These are phyloP conservation scores for Coemansia aciculifera DNA, from an alignment of 192 early-diverging fungal species.

Conservation along the genomic window DNA sequence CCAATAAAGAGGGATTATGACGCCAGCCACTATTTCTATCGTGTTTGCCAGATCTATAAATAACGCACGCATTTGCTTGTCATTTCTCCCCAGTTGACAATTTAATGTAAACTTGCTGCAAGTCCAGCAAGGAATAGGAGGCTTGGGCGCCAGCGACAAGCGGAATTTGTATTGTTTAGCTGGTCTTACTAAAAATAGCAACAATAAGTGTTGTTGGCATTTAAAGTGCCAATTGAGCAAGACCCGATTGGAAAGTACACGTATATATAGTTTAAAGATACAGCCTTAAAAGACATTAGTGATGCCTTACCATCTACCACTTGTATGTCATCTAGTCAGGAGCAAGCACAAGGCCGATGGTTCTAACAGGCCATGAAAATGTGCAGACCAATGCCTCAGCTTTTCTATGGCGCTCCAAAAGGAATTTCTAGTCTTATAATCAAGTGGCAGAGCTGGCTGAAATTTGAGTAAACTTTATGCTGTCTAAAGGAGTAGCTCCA, in stretches of 20 bases:
- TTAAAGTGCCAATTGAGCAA: background rate
- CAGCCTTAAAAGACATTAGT: too few relatives aligned
- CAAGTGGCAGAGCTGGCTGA: too few relatives aligned
- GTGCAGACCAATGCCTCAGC: too few relatives aligned
- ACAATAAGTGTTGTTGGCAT: background rate
- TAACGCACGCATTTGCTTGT: background rate
- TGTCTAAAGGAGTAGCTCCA: too few relatives aligned
- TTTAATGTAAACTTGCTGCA: background rate
- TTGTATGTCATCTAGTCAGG: too few relatives aligned
- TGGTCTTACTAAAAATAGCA: background rate
- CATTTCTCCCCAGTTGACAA: background rate
- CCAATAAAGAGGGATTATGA: background rate
- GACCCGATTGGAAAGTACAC: background rate
- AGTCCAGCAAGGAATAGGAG: background rate
- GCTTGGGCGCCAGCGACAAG: background rate
- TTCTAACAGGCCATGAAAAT: too few relatives aligned
- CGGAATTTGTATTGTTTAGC: background rate
- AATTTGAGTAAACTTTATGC: too few relatives aligned
- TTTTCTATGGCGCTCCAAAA: too few relatives aligned
- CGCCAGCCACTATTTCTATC: constrained; percentile 4
- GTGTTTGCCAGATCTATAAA: constrained; percentile 5
- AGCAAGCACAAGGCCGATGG: too few relatives aligned
- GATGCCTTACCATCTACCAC: too few relatives aligned
- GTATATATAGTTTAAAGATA: background rate
- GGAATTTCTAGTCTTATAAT: too few relatives aligned